Conservation (phyloP, 106 monocot genomes). For the Allium fistulosum region DNA sequence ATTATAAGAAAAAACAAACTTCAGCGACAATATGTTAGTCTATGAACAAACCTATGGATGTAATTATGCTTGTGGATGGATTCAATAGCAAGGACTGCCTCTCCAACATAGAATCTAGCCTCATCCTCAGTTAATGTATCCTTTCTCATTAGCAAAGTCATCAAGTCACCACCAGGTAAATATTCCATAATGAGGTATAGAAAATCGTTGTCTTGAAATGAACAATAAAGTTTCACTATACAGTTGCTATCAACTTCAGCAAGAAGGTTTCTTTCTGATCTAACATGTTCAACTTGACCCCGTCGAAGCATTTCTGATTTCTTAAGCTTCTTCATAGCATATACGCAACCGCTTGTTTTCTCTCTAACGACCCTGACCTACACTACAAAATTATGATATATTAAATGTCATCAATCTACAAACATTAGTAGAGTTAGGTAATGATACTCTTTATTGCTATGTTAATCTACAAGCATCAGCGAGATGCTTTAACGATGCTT, state of each 20-base stretch:
- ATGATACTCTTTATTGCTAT: no score
- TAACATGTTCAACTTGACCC: slow-evolving; percentile 30
- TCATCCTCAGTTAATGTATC: slow-evolving; percentile 89
- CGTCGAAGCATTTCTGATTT: slow-evolving; percentile 51
- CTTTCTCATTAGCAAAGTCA: slow-evolving; percentile 94
- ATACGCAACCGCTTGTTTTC: slow-evolving; percentile 22
- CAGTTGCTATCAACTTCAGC: slow-evolving; percentile 76
- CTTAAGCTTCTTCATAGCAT: slow-evolving; percentile 56
- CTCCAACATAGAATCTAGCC: slow-evolving; percentile 86
- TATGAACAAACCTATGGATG: slow-evolving; percentile 67
- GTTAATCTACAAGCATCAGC: no score
- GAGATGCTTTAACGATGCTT: neutral
- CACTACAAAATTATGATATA: slow-evolving; percentile 6
- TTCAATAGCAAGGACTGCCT: slow-evolving; percentile 86
- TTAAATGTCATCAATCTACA: neutral
- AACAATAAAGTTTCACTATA: slow-evolving; percentile 73
- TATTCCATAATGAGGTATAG: slow-evolving; percentile 96
- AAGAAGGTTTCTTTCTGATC: slow-evolving; percentile 76
- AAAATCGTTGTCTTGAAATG: slow-evolving; percentile 79
- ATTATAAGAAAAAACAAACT: no score
- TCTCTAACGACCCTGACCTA: slow-evolving; percentile 40
- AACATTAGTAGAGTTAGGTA: no score
- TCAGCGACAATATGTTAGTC: no score
- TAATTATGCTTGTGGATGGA: slow-evolving; percentile 98
- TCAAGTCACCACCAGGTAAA: slow-evolving; percentile 92